Base-by-base conservation (phyloP, 305 asterid genomes). In the Ajuga reptans region DNA sequence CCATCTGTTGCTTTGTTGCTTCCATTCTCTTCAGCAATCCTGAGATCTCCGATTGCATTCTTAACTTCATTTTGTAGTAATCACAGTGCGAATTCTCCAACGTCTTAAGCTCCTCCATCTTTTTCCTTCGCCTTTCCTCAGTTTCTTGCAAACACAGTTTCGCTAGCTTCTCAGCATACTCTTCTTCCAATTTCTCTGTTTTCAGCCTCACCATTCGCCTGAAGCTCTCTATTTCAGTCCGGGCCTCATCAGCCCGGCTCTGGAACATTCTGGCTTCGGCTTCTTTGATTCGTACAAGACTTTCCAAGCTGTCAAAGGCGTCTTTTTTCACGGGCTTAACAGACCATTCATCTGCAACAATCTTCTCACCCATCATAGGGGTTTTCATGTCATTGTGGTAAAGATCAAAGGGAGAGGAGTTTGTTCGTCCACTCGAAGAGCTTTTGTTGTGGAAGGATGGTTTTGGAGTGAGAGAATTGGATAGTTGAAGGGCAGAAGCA, bases 11-110 rank as follows among this genome's bases (percentile, higher is more conserved):
- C 79, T 93, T 93, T 5, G 95, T 90, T 1, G 86, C 85, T 71
- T 93, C 97, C 98, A 93, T 93, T 80, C 97, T 88, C 87, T 87
- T 84, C 56, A 93, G 72, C 85, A 93, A 84, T 18, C 95, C 98
- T 0, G 95, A 89, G 27, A 93, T 89, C 83, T 93, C 98, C 3
- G 91, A 70, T 68, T 93, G 94, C 98, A 93, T 93, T 74, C 97
- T 84, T 46, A 90, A 47, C 85, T 93, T 93, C 97, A 93, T 93
- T 58, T 90, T 84, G 79, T 81, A 87, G 71, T 90, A 93, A 78
- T 90, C 95, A 34, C 85, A 81, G 34, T 86, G 98, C 8, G 92
- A 87, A 54, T 83, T 83, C 80, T 93, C 96, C 79, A 89, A 70
- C 60, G 66, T 72, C 84, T 89, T 87, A 3, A 93, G 89, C 82